Evolutionary conservation across 441 rosid genomes (phyloP), one percentile per base, ranked within the genome.

Genomic region (Jatropha podagrica): DNA sequence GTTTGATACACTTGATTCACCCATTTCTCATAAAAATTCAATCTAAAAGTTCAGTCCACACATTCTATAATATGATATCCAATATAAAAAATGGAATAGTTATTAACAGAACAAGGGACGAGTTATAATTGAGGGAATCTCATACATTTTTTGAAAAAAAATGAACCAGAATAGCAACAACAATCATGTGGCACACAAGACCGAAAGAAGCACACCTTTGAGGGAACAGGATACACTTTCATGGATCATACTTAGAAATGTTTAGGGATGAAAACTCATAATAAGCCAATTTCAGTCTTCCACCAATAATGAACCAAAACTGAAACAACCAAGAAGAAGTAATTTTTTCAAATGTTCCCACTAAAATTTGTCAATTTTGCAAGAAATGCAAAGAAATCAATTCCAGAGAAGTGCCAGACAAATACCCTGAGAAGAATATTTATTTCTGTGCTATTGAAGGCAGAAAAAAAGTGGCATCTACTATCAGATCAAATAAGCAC

Each of bases 361-460:
- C 55, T 2, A 7, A 76, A 32, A 56, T 14, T 55, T 59, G 18
- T 56, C 40, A 65, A 18, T 41, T 41, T 49, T 46, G 27, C 37
- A 62, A 66, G 27, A 71, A 65, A 65, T 46, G 27, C 51, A 23
- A 18, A 18, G 65, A 62, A 63, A 61, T 64, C 63, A 49, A 65
- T 61, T 51, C 51, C 20, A 70, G 17, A 62, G 23, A 44, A 37
- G 7, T 17, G 58, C 63, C 20, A 63, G 78, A 58, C 17, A 38
- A 68, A 12, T 49, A 37, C 26, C 26, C 27, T 6, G 27, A 14
- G 4, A 20, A 51, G 32, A 40, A 23, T 32, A 26, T 68, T 68
- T 5, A 2, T 20, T 48, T 48, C 9, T 40, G 4, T 15, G 42
- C 4, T 15, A 51, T 14, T 18, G 11, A 14, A 44, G 42, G 7